Base-by-base conservation (phyloP, 2,329 filamentous ascomycete species). In the Verticillium nubilum region DNA sequence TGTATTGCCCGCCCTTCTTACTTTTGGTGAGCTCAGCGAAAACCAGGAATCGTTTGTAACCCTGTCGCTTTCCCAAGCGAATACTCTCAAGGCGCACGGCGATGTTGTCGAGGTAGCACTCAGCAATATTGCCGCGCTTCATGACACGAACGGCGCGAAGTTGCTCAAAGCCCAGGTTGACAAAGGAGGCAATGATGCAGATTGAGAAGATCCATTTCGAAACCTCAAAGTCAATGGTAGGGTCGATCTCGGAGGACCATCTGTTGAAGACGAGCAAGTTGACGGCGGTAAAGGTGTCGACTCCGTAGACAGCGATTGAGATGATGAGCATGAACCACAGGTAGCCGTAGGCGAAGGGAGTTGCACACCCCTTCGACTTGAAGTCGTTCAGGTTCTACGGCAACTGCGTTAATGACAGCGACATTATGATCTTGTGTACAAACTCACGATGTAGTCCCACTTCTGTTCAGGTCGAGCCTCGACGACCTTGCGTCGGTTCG, bases 131-230 rank as follows among this genome's bases (percentile, higher is more conserved):
- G 59, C 91, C 91, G 60, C 91, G 86, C 66, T 81, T 87, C 72
- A 98, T 96, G 56, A 96, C 91, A 53, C 88, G 86, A 62, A 89
- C 77, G 27, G 94, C 92, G 58, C 90, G 86, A 54, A 96, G 70
- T 77, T 91, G 92, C 73, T 96, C 90, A 68, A 89, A 95, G 17
- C 77, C 80, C 28, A 96, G 82, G 65, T 98, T 90, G 64, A 92
- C 78, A 72, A 94, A 93, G 10, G 93, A 98, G 35, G 95, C 80
- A 64, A 98, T 89, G 70, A 99, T 98, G 72, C 93, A 97, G 59
- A 86, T 85, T 28, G 91, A 89, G 72, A 98, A 99, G 72, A 99
- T 93, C 92, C 93, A 97, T 77, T 95, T 96, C 13, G 92, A 90
- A 58, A 94, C 84, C 55, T 85, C 78, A 69, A 96, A 86, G 3